Evolutionary conservation across 2,329 filamentous ascomycete species (phyloP).

Genomic region (Hypoxylon sp.): DNA sequence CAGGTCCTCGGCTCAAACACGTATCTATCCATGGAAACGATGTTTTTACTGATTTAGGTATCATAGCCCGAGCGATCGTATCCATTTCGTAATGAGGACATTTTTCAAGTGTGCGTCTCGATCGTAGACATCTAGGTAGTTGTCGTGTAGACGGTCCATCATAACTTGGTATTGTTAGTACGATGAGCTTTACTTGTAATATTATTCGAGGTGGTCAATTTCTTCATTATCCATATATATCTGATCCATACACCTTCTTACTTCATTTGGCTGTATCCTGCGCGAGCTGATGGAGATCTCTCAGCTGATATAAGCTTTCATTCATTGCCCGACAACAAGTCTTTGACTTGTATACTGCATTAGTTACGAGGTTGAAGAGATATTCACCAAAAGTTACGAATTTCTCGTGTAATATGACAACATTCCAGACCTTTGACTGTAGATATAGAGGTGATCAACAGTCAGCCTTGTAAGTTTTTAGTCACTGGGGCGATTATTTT

Average conservation of each 20-base stretch:
- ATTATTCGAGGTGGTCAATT: neutral
- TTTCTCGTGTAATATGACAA: neutral
- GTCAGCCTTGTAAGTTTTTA: neutral
- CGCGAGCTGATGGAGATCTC: conserved; percentile 3
- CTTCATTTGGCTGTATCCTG: neutral
- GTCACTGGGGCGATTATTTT: neutral
- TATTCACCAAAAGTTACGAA: neutral
- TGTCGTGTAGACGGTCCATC: neutral
- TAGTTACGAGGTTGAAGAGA: neutral
- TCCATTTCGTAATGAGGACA: conserved; percentile 1
- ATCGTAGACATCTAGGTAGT: neutral
- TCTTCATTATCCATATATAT: neutral
- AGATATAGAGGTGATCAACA: neutral
- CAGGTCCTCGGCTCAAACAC: neutral
- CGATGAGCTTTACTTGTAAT: neutral
- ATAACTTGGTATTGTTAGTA: neutral
- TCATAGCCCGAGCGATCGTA: conserved; percentile 1
- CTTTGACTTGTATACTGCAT: conserved; percentile 1
- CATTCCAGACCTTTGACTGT: neutral
- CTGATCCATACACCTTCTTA: neutral
- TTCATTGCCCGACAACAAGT: neutral
- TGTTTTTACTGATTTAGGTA: conserved; percentile 10
- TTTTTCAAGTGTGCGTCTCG: neutral
- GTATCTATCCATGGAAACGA: neutral
- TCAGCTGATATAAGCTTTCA: conserved; percentile 20